Conservation (phyloP, 768 basidiomycete genomes). For the Cytidiella melzeri region DNA sequence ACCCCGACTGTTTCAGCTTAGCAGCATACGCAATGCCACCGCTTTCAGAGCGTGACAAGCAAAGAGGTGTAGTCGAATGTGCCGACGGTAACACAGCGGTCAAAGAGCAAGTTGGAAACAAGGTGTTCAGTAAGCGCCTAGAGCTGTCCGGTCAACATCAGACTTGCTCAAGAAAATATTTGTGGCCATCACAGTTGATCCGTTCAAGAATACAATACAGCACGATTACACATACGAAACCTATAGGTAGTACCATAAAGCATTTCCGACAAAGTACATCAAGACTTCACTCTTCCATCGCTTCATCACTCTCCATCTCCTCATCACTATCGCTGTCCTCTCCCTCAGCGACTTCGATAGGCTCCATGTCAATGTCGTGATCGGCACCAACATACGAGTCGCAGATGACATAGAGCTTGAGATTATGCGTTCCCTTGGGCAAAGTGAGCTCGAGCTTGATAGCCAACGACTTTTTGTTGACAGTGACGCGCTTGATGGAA, state of each 20-base stretch:
- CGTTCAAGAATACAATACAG: not conserved
- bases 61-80: too few species aligned
- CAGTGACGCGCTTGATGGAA: slow-evolving; percentile 84
- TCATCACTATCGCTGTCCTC: slow-evolving; percentile 82
- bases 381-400: slow-evolving; percentile 91
- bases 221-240: slow-evolving; percentile 6
- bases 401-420: slow-evolving; percentile 89
- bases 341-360: slow-evolving; percentile 85
- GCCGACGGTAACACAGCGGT: not conserved
- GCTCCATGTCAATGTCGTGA: slow-evolving; percentile 80
- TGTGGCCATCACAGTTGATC: not conserved
- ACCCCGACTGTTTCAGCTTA: not conserved
- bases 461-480: slow-evolving; percentile 52
- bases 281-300: slow-evolving; percentile 45
- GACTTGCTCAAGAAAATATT: not conserved
- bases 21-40: too few species aligned
- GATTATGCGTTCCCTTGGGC: slow-evolving; percentile 72
- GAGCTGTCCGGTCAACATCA: not conserved
- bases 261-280: not conserved
- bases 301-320: slow-evolving; percentile 63
- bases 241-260: slow-evolving; percentile 11
- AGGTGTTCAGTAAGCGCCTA: not conserved
- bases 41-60: too few species aligned
- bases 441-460: slow-evolving; percentile 89
- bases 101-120: too few species aligned